Evolutionary conservation across 805 yeast species (phyloP).

Genomic region (Pichia heedii): DNA sequence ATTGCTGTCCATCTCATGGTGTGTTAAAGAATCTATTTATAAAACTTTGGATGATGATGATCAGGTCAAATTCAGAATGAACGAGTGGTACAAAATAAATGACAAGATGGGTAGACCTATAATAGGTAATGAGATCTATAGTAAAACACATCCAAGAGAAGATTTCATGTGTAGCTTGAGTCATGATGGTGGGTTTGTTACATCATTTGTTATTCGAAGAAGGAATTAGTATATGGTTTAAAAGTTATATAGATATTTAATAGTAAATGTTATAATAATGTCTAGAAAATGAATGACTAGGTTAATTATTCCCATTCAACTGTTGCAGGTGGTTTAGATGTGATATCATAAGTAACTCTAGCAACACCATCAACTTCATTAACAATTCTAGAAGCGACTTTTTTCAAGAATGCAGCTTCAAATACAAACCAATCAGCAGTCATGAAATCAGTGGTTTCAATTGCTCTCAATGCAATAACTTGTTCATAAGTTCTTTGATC

Average conservation of each 20-base stretch:
- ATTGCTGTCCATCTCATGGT: slow-evolving; percentile 56
- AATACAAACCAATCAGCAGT: slow-evolving; percentile 99
- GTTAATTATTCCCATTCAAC: slow-evolving; percentile 99
- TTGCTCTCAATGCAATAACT: slow-evolving; percentile 97
- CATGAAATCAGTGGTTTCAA: slow-evolving; percentile 97
- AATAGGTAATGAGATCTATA: slow-evolving; percentile 28
- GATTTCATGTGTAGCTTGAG: slow-evolving; percentile 46
- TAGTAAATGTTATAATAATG: no score
- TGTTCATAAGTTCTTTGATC: slow-evolving; percentile 99
- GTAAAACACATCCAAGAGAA: slow-evolving; percentile 24
- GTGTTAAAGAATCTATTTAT: slow-evolving; percentile 64
- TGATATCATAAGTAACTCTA: slow-evolving; percentile 96
- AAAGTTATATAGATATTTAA: slow-evolving; percentile 1
- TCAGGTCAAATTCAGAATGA: slow-evolving; percentile 48
- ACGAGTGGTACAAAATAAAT: slow-evolving; percentile 46
- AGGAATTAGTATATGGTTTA: neutral
- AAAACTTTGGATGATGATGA: slow-evolving; percentile 43
- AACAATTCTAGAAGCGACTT: slow-evolving; percentile 90
- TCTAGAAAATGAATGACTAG: neutral
- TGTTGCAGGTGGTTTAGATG: slow-evolving; percentile 99
- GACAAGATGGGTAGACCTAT: slow-evolving; percentile 34
- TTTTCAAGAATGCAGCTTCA: slow-evolving; percentile 85
- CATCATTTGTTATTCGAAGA: slow-evolving; percentile 41
- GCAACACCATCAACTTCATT: slow-evolving; percentile 99
- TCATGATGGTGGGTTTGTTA: slow-evolving; percentile 55